Conservation (phyloP, 257 asterid genomes). For the Solanum lignicaule region DNA sequence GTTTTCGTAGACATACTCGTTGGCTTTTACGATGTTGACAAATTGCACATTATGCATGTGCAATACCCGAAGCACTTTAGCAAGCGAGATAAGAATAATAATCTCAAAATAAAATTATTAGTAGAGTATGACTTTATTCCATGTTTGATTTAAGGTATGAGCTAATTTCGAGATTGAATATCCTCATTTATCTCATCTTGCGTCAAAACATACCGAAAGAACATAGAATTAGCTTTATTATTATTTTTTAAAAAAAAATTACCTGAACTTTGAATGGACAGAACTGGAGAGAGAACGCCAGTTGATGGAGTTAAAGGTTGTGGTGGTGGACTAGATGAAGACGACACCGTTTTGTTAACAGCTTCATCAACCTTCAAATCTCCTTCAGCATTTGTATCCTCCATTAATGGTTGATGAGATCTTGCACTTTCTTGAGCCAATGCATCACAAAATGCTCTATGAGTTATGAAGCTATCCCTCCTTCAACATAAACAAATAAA, state of each 20-base stretch:
- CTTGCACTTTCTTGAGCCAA: constrained; percentile 71
- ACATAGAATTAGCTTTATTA: neutral
- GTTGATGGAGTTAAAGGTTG: constrained; percentile 93
- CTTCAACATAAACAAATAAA: constrained; percentile 12
- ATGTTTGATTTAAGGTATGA: neutral
- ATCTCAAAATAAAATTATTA: neutral
- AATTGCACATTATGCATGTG: constrained; percentile 7
- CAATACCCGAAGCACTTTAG: neutral
- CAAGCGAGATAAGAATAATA: neutral
- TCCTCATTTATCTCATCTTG: neutral
- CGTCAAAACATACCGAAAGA: neutral
- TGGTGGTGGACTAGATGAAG: constrained; percentile 61
- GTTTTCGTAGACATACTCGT: constrained; percentile 4
- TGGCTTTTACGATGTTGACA: constrained; percentile 17
- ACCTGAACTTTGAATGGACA: constrained; percentile 92
- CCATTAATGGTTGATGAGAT: constrained; percentile 15
- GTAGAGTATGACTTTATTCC: rapidly evolving
- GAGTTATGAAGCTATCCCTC: constrained; percentile 89
- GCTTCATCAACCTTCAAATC: constrained; percentile 14
- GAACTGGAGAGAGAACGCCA: constrained; percentile 64
- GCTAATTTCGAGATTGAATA: neutral
- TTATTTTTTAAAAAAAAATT: neutral
- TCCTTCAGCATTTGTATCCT: constrained; percentile 12
- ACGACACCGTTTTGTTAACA: constrained; percentile 4
- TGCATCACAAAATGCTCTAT: constrained; percentile 88